Evolutionary conservation across 371 early-diverging fungal species (phyloP), one percentile per base, ranked within the genome.

Genomic region (Mortierella sp.): DNA sequence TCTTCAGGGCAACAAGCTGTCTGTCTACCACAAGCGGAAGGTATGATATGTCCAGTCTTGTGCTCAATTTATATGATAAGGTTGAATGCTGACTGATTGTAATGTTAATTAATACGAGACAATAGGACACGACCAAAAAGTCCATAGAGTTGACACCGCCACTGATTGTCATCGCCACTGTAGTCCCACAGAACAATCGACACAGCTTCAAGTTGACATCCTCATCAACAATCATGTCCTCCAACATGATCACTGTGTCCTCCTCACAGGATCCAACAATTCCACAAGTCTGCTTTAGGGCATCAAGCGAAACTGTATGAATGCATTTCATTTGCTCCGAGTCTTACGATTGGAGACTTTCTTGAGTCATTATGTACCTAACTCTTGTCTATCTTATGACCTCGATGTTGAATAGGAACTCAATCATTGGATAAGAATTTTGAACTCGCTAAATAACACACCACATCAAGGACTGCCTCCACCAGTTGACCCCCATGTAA

Each of bases 361-460:
- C 31, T 19, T 75, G 50, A 24, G 26, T 38, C n/a, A 0, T 26
- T 21, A 16, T 44, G 14, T 71, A 63, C 9, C 44, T 48, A 31
- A 60, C 42, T 21, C 47, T 5, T 42, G n/a, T 38, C 63, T 58
- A 44, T 55, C 75, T 34, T 44, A 4, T 45, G 13, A 31, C 38
- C 2, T 9, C 24, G 19, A 26, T 44, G 44, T 4, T 48, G 31
- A 63, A 31, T 70, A 85, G 85, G 85, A 85, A 31, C 75, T 81
- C 13, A 79, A 76, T 26, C 79, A 85, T 28, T 81, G 85, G 85
- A 72, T 52, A n/a, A 57, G 82, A n/a, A 79, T 85, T 13, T 85
- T 85, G 54, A 73, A 77, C 58, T 79, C 85, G 2, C 70, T 85
- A 14, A 81, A 80, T 76, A 72, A 48, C 50, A 72, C 70, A 4